Conservation (phyloP, 2,329 filamentous ascomycete genomes). For the Pseudogymnoascus sp. region DNA sequence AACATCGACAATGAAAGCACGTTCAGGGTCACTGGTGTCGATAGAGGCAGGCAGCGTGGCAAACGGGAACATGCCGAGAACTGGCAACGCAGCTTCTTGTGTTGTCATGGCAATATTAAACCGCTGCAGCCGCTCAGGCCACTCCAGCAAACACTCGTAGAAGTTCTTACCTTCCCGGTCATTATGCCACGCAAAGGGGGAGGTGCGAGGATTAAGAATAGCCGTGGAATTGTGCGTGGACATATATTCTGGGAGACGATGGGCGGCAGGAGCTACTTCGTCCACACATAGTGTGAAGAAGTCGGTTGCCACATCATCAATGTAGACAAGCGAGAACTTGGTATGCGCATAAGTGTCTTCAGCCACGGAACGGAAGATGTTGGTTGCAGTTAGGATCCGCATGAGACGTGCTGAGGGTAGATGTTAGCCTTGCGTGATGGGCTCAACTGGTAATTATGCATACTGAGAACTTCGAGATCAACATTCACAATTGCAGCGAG, state of each 20-base stretch:
- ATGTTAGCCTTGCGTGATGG: not conserved
- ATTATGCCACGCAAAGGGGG: constrained; percentile 20
- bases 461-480: constrained; percentile 22
- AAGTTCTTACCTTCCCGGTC: constrained; percentile 19
- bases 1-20: constrained; percentile 3
- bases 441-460: not conserved
- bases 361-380: constrained; percentile 23
- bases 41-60: not conserved
- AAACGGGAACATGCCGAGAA: not conserved
- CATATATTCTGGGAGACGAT: constrained; percentile 21
- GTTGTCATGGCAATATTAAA: constrained; percentile 21
- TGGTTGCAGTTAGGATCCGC: constrained; percentile 24
- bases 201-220: constrained; percentile 13
- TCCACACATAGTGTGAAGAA: constrained; percentile 24
- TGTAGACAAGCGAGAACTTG: constrained; percentile 22
- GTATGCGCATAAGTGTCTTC: constrained; percentile 26
- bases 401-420: constrained; percentile 21
- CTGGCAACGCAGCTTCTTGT: not conserved
- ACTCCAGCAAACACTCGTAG: constrained; percentile 21
- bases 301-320: constrained; percentile 22
- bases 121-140: constrained; percentile 18
- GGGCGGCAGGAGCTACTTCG: constrained; percentile 19
- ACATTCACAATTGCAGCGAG: constrained; percentile 16
- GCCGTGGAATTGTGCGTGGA: constrained; percentile 16
- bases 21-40: constrained; percentile 12